These are phyloP conservation scores for Digitaria exilis DNA, from an alignment of 202 grass and related monocot genomes.

Conservation along the genomic window DNA sequence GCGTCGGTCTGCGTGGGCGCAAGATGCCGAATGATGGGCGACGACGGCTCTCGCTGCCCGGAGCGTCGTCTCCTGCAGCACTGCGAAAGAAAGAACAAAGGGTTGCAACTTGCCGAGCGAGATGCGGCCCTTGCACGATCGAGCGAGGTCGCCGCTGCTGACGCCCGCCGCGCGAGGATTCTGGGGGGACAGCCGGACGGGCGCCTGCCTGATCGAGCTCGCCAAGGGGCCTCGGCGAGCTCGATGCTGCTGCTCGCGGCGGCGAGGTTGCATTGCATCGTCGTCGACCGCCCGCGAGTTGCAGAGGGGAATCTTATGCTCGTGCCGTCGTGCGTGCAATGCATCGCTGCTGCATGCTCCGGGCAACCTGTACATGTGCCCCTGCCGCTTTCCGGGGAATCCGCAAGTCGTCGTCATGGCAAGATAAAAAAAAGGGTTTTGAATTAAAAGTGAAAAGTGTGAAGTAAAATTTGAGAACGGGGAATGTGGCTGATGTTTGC, in stretches of 20 bases:
- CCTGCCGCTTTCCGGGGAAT: conserved; percentile 17
- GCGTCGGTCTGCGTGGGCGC: neutral
- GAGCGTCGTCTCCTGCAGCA: neutral
- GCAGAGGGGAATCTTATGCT: neutral
- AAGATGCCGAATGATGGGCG: neutral
- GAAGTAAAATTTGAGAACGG: neutral
- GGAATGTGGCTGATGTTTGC: neutral
- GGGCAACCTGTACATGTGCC: neutral
- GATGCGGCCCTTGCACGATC: conserved; percentile 27
- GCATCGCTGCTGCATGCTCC: neutral
- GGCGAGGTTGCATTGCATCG: neutral
- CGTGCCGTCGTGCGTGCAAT: too few species aligned
- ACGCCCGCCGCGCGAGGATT: neutral
- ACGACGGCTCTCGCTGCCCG: conserved; percentile 1
- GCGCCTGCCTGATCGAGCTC: conserved; percentile 17
- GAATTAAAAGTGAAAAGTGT: neutral
- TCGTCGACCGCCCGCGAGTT: neutral
- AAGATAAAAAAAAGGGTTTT: neutral
- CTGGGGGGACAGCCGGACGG: neutral
- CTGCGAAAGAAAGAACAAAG: neutral
- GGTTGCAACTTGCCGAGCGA: neutral
- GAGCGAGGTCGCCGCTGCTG: neutral
- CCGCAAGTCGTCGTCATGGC: conserved; percentile 13
- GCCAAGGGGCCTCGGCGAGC: conserved; percentile 25
- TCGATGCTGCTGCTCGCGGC: conserved; percentile 25